Percentiles rank a stretch among this genome's conserved stretches.
phyloP scores from a whole-genome alignment of 495 filamentous ascomycete genomes.

The Talaromyces proteolyticus region DNA sequence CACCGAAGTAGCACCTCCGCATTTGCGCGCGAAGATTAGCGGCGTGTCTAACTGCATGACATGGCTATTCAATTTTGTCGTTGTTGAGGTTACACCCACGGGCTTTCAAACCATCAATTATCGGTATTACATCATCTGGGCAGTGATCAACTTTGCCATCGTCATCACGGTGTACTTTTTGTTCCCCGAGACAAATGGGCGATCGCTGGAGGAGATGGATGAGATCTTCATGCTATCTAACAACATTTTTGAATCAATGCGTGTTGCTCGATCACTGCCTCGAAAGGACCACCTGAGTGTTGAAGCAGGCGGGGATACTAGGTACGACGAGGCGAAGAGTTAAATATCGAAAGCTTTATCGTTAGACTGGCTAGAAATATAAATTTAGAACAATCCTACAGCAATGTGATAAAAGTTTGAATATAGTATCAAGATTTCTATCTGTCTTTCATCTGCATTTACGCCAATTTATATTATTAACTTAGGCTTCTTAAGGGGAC shows the following conservation, averaged over 20 bases:
- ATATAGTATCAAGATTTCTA: too few relatives aligned
- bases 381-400: too few relatives aligned
- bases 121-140: constrained; percentile 45
- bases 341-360: too few relatives aligned
- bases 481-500: too few relatives aligned
- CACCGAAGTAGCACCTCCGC: constrained; percentile 62
- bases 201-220: constrained; percentile 74
- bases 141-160: constrained; percentile 40
- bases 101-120: constrained; percentile 39
- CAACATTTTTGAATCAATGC: constrained; percentile 22
- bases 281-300: background rate
- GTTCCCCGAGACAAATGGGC: constrained; percentile 50
- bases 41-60: constrained; percentile 60
- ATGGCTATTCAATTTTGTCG: constrained; percentile 51
- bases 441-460: too few relatives aligned
- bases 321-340: too few relatives aligned
- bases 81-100: constrained; percentile 38
- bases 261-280: constrained; percentile 22
- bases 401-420: too few relatives aligned
- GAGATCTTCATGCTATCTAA: constrained; percentile 50
- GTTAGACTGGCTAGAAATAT: too few relatives aligned
- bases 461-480: too few relatives aligned
- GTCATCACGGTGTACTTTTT: constrained; percentile 49
- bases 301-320: background rate
- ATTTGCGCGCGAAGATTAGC: constrained; percentile 61